Percentiles rank a stretch among this genome's conserved stretches.
These are phyloP conservation scores for Candida rishiriensis DNA, from an alignment of 805 yeast species.

Conservation along the genomic window DNA sequence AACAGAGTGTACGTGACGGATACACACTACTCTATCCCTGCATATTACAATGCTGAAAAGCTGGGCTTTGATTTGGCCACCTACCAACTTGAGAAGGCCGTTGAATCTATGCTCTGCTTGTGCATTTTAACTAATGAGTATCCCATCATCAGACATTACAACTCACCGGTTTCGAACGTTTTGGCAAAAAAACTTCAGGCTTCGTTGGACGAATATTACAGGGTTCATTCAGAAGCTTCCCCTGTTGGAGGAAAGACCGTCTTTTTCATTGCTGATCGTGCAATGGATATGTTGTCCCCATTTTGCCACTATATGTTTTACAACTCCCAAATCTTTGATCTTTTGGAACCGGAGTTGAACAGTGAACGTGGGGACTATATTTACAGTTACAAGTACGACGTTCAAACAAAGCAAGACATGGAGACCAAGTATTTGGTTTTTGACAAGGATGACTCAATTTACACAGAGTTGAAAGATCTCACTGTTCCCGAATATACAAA, in stretches of 20 bases:
- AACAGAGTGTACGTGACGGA: constrained; percentile 68
- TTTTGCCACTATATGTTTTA: constrained; percentile 85
- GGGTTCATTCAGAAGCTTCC: constrained; percentile 63
- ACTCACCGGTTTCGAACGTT: constrained; percentile 44
- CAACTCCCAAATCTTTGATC: constrained; percentile 88
- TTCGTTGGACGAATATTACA: constrained; percentile 69
- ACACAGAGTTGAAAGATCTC: constrained; percentile 21
- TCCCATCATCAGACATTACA: constrained; percentile 76
- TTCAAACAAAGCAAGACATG: constrained; percentile 24
- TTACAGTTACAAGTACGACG: constrained; percentile 23
- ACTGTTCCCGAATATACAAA: constrained; percentile 24
- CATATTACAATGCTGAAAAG: constrained; percentile 66
- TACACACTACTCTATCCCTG: constrained; percentile 56
- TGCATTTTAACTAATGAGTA: constrained; percentile 83
- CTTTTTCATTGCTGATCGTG: constrained; percentile 74
- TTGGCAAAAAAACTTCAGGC: constrained; percentile 70
- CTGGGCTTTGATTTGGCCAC: constrained; percentile 59
- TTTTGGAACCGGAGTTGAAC: constrained; percentile 29
- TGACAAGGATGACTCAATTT: constrained; percentile 24
- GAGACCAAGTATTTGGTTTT: constrained; percentile 23
- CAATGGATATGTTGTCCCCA: constrained; percentile 80
- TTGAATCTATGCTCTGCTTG: constrained; percentile 61
- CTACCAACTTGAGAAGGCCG: constrained; percentile 53
- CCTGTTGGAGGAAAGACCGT: constrained; percentile 47
- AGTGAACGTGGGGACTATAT: constrained; percentile 23